These are phyloP conservation scores for Gonapodya sp. DNA, from an alignment of 192 early-diverging fungal genomes.

Conservation along the genomic window DNA sequence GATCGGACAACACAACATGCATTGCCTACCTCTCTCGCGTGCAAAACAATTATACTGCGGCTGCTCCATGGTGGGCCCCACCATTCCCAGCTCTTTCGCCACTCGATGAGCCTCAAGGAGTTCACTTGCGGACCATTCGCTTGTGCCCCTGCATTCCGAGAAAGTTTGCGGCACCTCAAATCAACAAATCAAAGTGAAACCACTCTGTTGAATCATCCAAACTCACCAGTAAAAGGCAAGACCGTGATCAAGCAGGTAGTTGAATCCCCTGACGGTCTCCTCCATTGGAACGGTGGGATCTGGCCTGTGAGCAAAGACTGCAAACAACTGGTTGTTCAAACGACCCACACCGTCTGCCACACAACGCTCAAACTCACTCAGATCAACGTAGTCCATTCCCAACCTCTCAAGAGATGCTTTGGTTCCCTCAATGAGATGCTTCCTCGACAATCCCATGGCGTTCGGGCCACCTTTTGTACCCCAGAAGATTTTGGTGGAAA, in stretches of 20 bases:
- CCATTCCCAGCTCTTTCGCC: conserved; percentile 55
- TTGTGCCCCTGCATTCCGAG: conserved; percentile 28
- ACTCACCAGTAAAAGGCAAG: conserved; percentile 39
- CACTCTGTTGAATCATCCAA: too few relatives aligned
- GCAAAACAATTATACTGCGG: conserved; percentile 82
- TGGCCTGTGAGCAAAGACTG: conserved; percentile 69
- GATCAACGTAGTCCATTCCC: conserved; percentile 30
- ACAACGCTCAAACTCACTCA: conserved; percentile 23
- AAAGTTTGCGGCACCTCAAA: conserved; percentile 57
- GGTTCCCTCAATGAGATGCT: conserved; percentile 36
- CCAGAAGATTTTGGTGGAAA: conserved; percentile 72
- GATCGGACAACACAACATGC: background rate
- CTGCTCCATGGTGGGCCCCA: conserved; percentile 60
- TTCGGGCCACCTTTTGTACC: conserved; percentile 60
- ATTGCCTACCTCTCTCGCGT: conserved; percentile 41
- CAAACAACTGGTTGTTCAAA: background rate
- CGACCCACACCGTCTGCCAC: background rate
- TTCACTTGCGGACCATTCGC: conserved; percentile 72
- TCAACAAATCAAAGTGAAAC: too few relatives aligned
- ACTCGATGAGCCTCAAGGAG: conserved; percentile 63
- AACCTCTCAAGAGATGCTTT: background rate
- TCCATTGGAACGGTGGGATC: conserved; percentile 67
- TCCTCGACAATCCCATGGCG: conserved; percentile 71
- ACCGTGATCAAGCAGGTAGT: conserved; percentile 67
- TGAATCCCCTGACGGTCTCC: conserved; percentile 77